A percentile compares a stretch with the other conserved stretches of the same genome.
phyloP scores from a whole-genome alignment of 148 eudicot species.

The Nepenthes gracilis region DNA sequence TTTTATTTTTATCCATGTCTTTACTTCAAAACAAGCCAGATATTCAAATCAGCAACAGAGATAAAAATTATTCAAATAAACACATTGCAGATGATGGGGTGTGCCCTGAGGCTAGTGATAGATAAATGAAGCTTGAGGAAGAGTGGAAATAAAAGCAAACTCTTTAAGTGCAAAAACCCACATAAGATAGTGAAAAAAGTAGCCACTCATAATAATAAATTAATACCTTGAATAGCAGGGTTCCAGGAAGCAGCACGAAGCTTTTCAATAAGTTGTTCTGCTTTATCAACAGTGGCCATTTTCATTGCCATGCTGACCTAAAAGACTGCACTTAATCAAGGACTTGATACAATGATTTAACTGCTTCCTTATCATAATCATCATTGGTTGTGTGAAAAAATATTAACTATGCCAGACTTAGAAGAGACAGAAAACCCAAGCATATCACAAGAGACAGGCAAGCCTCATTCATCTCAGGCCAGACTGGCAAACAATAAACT shows the following conservation, averaged over 20 bases:
- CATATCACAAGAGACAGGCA: too few species aligned
- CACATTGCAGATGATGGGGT: background rate
- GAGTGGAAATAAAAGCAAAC: background rate
- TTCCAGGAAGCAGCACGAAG: constrained; percentile 91
- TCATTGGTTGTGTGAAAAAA: too few species aligned
- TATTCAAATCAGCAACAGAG: too few species aligned
- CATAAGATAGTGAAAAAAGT: background rate
- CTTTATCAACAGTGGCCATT: constrained; percentile 95
- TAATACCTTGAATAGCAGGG: constrained; percentile 79
- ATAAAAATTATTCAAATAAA: background rate
- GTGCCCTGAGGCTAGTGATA: background rate
- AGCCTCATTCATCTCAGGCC: too few species aligned
- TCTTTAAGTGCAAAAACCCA: background rate
- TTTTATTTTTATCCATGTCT: too few species aligned
- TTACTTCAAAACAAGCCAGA: too few species aligned
- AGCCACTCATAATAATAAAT: background rate
- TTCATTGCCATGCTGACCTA: constrained; percentile 99
- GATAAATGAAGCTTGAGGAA: background rate
- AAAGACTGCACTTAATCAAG: constrained; percentile 13
- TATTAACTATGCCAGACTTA: too few species aligned
- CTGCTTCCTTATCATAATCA: background rate
- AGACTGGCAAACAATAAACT: too few species aligned
- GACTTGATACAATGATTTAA: background rate
- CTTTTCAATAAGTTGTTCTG: constrained; percentile 87
- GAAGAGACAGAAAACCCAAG: too few species aligned